These are phyloP conservation scores for Rutstroemia sp. DNA, from an alignment of 2,329 filamentous ascomycete genomes.

Conservation along the genomic window DNA sequence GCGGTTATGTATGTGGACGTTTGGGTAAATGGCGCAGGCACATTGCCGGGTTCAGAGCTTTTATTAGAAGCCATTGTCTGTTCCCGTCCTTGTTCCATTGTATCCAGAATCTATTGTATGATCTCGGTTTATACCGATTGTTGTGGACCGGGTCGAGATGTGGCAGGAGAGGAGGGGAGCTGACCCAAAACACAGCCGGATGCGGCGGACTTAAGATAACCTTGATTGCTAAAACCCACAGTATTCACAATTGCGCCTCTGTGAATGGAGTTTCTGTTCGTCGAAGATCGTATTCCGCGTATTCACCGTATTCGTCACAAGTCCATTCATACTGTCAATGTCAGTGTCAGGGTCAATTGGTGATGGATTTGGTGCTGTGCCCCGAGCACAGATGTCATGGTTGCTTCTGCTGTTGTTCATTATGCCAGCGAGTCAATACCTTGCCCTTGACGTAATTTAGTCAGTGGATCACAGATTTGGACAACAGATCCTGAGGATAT, in stretches of 20 bases:
- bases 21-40: background rate
- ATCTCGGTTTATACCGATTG: background rate
- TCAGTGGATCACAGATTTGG: background rate
- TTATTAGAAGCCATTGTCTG: constrained; percentile 2
- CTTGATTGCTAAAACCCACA: background rate
- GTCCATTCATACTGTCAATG: too few species aligned
- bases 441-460: background rate
- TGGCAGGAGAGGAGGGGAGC: constrained; percentile 2
- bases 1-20: constrained; percentile 5
- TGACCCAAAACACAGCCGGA: constrained; percentile 2
- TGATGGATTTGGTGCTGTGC: background rate
- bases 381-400: background rate
- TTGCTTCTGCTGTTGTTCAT: background rate
- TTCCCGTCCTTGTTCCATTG: constrained; percentile 2
- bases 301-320: too few species aligned
- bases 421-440: background rate
- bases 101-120: background rate
- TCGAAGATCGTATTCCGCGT: too few species aligned
- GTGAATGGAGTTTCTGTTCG: background rate
- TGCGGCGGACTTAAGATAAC: background rate
- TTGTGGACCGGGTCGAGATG: background rate
- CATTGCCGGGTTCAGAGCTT: background rate
- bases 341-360: background rate
- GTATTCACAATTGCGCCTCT: background rate
- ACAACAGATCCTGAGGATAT: background rate